These are phyloP conservation scores for Simplicillium aogashimaense DNA, from an alignment of 2,329 filamentous ascomycete genomes.

Conservation along the genomic window DNA sequence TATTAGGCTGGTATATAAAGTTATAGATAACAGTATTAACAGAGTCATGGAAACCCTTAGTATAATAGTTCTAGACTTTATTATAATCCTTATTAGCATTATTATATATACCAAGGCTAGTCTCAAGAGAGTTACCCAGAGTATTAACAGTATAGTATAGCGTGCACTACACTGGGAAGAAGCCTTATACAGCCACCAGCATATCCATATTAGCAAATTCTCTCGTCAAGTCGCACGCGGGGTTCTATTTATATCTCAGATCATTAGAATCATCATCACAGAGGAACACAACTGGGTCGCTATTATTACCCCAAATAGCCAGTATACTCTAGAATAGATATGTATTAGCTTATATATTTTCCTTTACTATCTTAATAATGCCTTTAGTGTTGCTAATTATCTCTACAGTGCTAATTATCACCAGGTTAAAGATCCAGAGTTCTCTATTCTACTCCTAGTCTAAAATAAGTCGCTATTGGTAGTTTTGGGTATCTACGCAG, in stretches of 20 bases:
- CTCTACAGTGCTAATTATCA: conserved; percentile 5
- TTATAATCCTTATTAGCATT: conserved; percentile 4
- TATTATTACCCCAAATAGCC: background rate
- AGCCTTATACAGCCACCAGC: background rate
- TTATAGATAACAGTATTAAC: too few species aligned
- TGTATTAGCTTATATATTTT: background rate
- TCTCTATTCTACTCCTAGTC: conserved; percentile 1
- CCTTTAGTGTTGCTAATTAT: conserved; percentile 1
- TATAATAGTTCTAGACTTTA: conserved; percentile 3
- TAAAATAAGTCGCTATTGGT: conserved; percentile 6
- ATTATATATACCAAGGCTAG: background rate
- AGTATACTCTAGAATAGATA: conserved; percentile 1
- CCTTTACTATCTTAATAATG: background rate
- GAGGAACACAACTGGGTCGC: background rate
- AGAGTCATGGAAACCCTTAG: background rate
- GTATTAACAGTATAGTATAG: background rate
- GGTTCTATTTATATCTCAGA: background rate
- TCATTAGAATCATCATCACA: background rate
- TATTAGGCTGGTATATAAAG: too few species aligned
- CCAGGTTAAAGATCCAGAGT: conserved; percentile 6
- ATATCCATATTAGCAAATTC: conserved; percentile 1
- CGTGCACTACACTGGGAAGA: background rate
- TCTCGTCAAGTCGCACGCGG: conserved; percentile 1
- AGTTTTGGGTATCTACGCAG: conserved; percentile 11
- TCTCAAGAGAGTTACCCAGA: background rate